phyloP scores from a whole-genome alignment of 202 grass and related monocot species.

The Elaeis oleifera region DNA sequence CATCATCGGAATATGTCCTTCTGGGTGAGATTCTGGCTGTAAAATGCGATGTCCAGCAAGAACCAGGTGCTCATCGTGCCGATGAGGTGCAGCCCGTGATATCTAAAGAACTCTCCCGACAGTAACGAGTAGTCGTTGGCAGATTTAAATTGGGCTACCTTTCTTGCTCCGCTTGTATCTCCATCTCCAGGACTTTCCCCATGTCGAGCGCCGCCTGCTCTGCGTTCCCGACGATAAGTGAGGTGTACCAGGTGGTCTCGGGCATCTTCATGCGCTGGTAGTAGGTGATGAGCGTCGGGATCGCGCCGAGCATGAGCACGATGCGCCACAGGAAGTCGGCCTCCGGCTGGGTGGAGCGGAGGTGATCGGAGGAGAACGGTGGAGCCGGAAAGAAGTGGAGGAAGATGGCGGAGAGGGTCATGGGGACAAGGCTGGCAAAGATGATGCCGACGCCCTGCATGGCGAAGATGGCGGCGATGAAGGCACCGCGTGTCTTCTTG shows the following conservation, averaged over 20 bases:
- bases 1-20: constrained; percentile 25
- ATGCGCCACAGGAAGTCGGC: constrained; percentile 58
- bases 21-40: constrained; percentile 51
- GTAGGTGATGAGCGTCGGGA: constrained; percentile 40
- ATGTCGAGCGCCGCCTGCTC: constrained; percentile 48
- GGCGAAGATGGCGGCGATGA: too few species aligned
- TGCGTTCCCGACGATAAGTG: constrained; percentile 42
- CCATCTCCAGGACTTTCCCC: constrained; percentile 30
- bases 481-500: too few species aligned
- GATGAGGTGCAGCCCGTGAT: constrained; percentile 43
- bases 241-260: constrained; percentile 53
- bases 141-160: constrained; percentile 24
- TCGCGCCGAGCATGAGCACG: constrained; percentile 49
- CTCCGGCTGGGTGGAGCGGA: neutral
- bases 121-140: constrained; percentile 34
- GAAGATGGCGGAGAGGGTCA: constrained; percentile 39
- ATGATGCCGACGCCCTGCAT: constrained; percentile 8
- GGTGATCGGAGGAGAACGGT: neutral
- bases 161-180: constrained; percentile 23
- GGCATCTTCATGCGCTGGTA: constrained; percentile 81
- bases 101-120: constrained; percentile 27
- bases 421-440: constrained; percentile 28
- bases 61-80: constrained; percentile 58
- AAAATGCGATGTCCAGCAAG: constrained; percentile 66
- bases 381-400: constrained; percentile 20